Conservation (phyloP, 139 green algal genomes). For the Micromonas pusilla region DNA sequence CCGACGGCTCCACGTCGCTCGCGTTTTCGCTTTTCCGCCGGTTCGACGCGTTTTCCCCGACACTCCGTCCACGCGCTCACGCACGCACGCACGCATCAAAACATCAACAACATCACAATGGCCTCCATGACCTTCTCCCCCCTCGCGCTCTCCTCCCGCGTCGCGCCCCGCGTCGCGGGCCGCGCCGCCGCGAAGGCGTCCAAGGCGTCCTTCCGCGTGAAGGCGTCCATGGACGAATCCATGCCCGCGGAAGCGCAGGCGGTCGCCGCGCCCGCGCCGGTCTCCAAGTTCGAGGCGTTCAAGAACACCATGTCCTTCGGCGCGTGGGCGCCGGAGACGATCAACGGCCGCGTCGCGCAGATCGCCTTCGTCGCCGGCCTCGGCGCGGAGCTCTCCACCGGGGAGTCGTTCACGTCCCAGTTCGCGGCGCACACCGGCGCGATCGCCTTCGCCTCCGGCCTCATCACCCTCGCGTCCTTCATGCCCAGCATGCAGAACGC, state of each 20-base stretch:
- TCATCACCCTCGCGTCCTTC: slow-evolving; percentile 26
- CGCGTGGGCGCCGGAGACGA: slow-evolving; percentile 21
- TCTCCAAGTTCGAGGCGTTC: neutral
- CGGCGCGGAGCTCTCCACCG: slow-evolving; percentile 17
- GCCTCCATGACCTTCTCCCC: no score
- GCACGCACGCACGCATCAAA: neutral
- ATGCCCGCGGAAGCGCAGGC: neutral
- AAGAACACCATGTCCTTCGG: slow-evolving; percentile 9
- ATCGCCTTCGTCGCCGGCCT: slow-evolving; percentile 29
- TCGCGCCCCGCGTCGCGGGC: neutral
- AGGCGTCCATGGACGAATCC: neutral
- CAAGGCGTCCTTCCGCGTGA: neutral
- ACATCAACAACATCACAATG: neutral
- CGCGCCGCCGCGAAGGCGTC: neutral
- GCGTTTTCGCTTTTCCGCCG: no score
- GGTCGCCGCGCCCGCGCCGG: no score
- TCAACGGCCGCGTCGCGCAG: slow-evolving; percentile 32
- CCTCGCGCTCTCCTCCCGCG: neutral
- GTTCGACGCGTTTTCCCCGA: no score
- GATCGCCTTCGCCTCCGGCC: neutral
- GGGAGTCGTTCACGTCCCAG: slow-evolving; percentile 12
- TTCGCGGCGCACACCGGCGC: neutral
- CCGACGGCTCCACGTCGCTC: no score
- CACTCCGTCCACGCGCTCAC: neutral
- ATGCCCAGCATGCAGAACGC: slow-evolving; percentile 18